Conservation (phyloP, 78 protist genomes). For the Emiliania huxleyi region DNA sequence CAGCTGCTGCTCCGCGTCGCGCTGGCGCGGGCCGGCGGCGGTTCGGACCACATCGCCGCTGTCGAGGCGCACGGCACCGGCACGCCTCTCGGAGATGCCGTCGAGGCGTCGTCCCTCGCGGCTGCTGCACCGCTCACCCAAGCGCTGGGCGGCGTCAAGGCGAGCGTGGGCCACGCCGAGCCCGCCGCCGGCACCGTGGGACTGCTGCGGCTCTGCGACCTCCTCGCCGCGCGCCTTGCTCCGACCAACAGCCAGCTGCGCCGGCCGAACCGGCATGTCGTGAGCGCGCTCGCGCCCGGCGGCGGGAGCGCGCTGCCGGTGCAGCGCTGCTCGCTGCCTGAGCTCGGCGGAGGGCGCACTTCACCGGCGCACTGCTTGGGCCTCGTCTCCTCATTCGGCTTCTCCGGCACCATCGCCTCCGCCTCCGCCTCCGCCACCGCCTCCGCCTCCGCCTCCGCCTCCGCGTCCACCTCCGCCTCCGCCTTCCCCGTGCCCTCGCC, state of each 20-base stretch:
- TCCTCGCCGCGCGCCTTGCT: not conserved
- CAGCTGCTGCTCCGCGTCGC: not conserved
- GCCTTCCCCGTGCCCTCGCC: too few species aligned
- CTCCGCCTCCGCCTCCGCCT: not conserved
- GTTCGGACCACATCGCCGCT: not conserved
- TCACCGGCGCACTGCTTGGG: too few species aligned
- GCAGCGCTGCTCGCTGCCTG: not conserved
- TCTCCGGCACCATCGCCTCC: conserved; percentile 10
- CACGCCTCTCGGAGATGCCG: conserved; percentile 70
- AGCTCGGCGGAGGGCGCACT: not conserved
- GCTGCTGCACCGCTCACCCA: not conserved
- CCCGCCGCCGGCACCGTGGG: conserved; percentile 29
- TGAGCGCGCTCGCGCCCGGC: not conserved
- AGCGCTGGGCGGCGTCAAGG: conserved; percentile 63
- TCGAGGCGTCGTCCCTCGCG: conserved; percentile 46
- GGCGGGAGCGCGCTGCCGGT: not conserved
- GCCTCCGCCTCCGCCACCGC: not conserved
- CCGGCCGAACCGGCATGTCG: not conserved
- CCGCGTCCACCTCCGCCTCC: not conserved
- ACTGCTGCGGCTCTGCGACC: not conserved
- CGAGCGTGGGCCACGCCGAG: conserved; percentile 77
- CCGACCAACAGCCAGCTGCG: not conserved
- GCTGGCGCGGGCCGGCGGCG: not conserved
- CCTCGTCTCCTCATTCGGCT: conserved; percentile 20
- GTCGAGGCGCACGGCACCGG: conserved; percentile 7